Percentiles rank a stretch among this genome's conserved stretches.
These are phyloP conservation scores for Coniochaeta sp. DNA, from an alignment of 2,329 filamentous ascomycete species.

Conservation along the genomic window DNA sequence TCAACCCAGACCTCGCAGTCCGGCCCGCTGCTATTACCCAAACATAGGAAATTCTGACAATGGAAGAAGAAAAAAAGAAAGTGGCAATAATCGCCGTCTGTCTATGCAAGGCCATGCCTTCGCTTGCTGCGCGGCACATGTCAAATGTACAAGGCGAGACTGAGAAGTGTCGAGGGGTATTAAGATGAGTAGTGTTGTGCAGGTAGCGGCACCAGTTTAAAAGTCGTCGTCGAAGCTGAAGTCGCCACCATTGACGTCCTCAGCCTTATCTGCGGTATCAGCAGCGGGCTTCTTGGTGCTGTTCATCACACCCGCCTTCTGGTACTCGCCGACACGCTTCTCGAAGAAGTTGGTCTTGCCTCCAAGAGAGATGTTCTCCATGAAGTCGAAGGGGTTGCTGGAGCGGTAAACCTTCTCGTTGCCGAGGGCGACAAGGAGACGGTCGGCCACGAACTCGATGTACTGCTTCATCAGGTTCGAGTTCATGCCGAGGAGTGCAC, in stretches of 20 bases:
- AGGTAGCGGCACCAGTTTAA: conserved; percentile 40
- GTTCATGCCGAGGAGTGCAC: conserved; percentile 95
- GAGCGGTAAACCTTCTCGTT: conserved; percentile 91
- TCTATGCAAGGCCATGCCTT: conserved; percentile 1
- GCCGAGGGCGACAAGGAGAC: conserved; percentile 84
- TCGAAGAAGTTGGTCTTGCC: conserved; percentile 99
- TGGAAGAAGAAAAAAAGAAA: conserved; percentile 1
- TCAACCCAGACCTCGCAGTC: background rate
- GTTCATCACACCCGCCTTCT: conserved; percentile 98
- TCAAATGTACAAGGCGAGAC: conserved; percentile 6
- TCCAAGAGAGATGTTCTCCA: conserved; percentile 98
- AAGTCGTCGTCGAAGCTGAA: conserved; percentile 97
- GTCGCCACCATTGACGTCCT: conserved; percentile 61
- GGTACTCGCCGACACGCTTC: conserved; percentile 99
- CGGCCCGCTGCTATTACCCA: background rate
- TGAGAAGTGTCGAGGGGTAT: conserved; percentile 10
- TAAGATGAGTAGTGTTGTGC: conserved; percentile 17
- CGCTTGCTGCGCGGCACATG: conserved; percentile 2
- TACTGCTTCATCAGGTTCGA: conserved; percentile 97
- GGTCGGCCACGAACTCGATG: conserved; percentile 98
- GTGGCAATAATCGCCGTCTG: background rate
- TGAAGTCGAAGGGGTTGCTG: conserved; percentile 98
- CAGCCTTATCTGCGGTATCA: conserved; percentile 38
- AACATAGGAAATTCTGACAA: conserved; percentile 6
- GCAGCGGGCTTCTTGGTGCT: conserved; percentile 62